Conservation (phyloP, 768 basidiomycete genomes). For the Tylopilus rubrobrunneus region DNA sequence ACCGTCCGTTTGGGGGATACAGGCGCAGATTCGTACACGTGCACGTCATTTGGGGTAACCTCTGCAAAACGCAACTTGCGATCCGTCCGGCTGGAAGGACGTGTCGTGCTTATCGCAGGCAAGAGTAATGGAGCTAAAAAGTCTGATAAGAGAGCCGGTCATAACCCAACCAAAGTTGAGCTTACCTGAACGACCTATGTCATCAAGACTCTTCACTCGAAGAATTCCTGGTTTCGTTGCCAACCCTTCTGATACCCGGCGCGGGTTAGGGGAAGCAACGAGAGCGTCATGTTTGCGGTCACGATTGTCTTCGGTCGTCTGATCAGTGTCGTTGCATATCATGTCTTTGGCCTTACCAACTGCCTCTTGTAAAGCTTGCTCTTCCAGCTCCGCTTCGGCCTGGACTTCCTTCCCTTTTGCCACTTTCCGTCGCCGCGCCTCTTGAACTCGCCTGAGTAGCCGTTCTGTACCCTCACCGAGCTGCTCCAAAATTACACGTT, state of each 20-base stretch:
- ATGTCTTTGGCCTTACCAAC: background rate
- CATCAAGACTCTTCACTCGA: conserved; percentile 30
- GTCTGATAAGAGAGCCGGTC: background rate
- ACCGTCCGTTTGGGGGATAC: conserved; percentile 60
- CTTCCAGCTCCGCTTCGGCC: background rate
- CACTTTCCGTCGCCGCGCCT: conserved; percentile 18
- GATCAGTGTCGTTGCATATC: background rate
- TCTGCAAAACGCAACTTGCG: conserved; percentile 74
- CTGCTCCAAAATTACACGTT: conserved; percentile 60
- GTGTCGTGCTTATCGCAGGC: conserved; percentile 46
- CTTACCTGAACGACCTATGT: conserved; percentile 22
- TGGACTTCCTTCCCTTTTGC: background rate
- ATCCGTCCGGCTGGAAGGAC: conserved; percentile 53
- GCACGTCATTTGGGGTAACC: conserved; percentile 65
- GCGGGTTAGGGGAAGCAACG: conserved; percentile 13
- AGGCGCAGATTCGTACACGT: conserved; percentile 81
- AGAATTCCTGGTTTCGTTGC: conserved; percentile 22
- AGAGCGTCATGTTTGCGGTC: background rate
- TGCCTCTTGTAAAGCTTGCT: background rate
- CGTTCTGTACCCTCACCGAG: conserved; percentile 68
- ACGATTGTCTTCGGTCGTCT: background rate
- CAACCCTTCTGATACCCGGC: conserved; percentile 7
- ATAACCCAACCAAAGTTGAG: background rate
- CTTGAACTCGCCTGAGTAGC: conserved; percentile 42
- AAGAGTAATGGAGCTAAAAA: conserved; percentile 38